Evolutionary conservation across 2,329 filamentous ascomycete genomes (phyloP), one percentile per base, ranked within the genome.

Genomic region (Dactylellina cionopaga): DNA sequence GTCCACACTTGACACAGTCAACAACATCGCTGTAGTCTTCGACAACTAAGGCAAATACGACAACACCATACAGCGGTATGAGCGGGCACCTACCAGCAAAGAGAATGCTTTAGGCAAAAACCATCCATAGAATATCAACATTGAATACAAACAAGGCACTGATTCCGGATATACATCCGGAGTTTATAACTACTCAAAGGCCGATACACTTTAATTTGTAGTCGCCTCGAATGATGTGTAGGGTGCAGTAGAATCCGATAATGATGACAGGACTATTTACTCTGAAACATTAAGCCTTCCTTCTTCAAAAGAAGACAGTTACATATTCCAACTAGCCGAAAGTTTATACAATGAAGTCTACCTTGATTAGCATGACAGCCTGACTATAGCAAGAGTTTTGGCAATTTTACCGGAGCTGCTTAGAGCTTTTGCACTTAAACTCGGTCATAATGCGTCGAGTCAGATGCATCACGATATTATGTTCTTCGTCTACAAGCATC

Each of bases 401-500:
- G 22, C 11, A 19, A n/a, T 43, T 43, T 31, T 70, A 6, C 41
- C 55, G 1, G 65, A 56, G 3, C 11, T 63, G 17, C 31, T 70
- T 0, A 70, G 51, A 25, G 29, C 47, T 11, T 70, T 63, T 33
- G 65, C 56, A 3, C 41, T 70, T 11, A 62, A 63, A 43, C 3
- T 63, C 35, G 65, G 55, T 5, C 17, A 70, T 37, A 56, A 51
- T 24, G 49, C 39, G 27, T 17, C 46, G 1, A 62, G 27, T 6
- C 56, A 51, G 13, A 56, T 51, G 24, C 56, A 70, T 44, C 47
- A 56, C 15, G 49, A 70, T 29, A 24, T 56, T 1, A 62, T 56
- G 65, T 47, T 41, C 17, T 70, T 70, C n/a, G 15, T 62, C 7
- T 41, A 70, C 22, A 62, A 56, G 17, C 24, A 47, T 24, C 19